Evolutionary conservation across 768 basidiomycete species (phyloP).

Genomic region (Amanita muscaria): DNA sequence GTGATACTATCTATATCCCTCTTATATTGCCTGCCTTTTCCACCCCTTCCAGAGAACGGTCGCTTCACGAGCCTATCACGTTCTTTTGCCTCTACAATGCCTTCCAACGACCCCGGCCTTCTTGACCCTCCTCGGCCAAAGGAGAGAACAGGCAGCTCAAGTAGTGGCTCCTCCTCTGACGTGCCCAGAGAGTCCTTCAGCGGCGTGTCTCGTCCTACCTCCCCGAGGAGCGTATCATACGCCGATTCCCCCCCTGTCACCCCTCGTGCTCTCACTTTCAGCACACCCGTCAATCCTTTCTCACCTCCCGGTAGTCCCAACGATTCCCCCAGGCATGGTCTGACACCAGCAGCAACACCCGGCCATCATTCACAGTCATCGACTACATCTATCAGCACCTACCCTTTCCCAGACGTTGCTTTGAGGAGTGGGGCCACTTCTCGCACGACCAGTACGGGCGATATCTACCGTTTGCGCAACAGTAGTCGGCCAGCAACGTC

Average conservation of each 20-base stretch:
- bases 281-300: slow-evolving; percentile 34
- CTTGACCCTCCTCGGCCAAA: slow-evolving; percentile 25
- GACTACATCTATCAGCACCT: slow-evolving; percentile 9
- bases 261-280: slow-evolving; percentile 31
- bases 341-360: slow-evolving; percentile 20
- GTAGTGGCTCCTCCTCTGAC: slow-evolving; percentile 21
- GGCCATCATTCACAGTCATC: slow-evolving; percentile 15
- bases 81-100: background rate
- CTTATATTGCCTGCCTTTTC: background rate
- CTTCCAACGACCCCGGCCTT: background rate
- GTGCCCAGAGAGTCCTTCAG: slow-evolving; percentile 21
- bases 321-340: slow-evolving; percentile 30
- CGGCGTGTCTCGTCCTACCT: slow-evolving; percentile 26
- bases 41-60: too few relatives aligned
- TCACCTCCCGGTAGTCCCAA: slow-evolving; percentile 43
- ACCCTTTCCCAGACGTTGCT: slow-evolving; percentile 26
- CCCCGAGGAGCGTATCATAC: slow-evolving; percentile 22
- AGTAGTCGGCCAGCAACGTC: slow-evolving; percentile 27
- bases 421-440: slow-evolving; percentile 32
- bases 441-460: slow-evolving; percentile 31
- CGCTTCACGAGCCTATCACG: background rate
- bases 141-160: slow-evolving; percentile 15
- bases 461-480: slow-evolving; percentile 33
- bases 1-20: too few relatives aligned
- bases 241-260: slow-evolving; percentile 32